Evolutionary conservation across 352 stramenopile species (phyloP).

Genomic region (Phytophthora sansomeana): DNA sequence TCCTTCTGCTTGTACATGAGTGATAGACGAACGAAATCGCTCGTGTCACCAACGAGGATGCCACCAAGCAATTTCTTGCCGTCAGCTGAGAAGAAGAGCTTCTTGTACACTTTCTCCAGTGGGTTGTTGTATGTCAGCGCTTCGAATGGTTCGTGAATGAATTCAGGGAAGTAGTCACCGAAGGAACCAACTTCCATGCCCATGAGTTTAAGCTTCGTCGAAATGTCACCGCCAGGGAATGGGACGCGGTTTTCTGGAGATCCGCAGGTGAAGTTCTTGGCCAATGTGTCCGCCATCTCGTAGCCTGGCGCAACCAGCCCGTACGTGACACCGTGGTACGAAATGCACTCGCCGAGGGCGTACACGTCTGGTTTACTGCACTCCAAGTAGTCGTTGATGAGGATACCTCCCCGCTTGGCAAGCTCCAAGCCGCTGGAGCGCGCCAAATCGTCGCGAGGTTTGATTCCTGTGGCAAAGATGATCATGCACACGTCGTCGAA

Average conservation of each 20-base stretch:
- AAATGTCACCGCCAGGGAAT: slow-evolving; percentile 91
- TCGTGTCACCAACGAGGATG: slow-evolving; percentile 93
- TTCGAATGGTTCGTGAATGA: slow-evolving; percentile 74
- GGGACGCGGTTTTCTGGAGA: slow-evolving; percentile 38
- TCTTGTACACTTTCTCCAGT: slow-evolving; percentile 91
- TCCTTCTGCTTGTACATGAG: slow-evolving; percentile 66
- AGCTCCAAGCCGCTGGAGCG: slow-evolving; percentile 68
- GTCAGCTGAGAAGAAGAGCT: slow-evolving; percentile 93
- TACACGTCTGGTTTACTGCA: slow-evolving; percentile 84
- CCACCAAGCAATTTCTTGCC: slow-evolving; percentile 80
- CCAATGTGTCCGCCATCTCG: slow-evolving; percentile 90
- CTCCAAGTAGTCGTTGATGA: slow-evolving; percentile 89
- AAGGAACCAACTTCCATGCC: slow-evolving; percentile 94
- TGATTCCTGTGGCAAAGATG: slow-evolving; percentile 92
- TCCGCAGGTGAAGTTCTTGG: slow-evolving; percentile 74
- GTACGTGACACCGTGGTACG: slow-evolving; percentile 93
- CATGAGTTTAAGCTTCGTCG: slow-evolving; percentile 95
- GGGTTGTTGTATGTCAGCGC: slow-evolving; percentile 92
- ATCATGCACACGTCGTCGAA: slow-evolving; percentile 92
- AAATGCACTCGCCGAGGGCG: slow-evolving; percentile 91
- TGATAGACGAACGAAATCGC: slow-evolving; percentile 86
- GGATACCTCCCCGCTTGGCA: slow-evolving; percentile 86
- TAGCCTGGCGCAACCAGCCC: slow-evolving; percentile 94
- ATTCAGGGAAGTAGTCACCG: slow-evolving; percentile 83
- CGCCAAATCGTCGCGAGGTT: slow-evolving; percentile 91